These are phyloP conservation scores for Endotrypanum monterogeii DNA, from an alignment of 208 protist species.

Conservation along the genomic window DNA sequence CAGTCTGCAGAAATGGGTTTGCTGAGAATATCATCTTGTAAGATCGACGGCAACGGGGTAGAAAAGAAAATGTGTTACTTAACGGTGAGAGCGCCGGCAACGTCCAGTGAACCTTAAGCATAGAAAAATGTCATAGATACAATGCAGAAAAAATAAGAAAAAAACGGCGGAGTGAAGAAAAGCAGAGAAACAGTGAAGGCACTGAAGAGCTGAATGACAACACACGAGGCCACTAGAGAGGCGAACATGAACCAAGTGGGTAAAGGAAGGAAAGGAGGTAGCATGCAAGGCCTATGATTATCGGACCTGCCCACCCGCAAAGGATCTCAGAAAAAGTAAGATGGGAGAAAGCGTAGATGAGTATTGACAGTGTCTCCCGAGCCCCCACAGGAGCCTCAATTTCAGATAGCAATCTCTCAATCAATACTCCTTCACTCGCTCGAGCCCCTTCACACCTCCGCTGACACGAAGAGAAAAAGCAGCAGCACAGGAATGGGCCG, in stretches of 20 bases:
- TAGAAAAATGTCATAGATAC: background rate
- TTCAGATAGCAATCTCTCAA: background rate
- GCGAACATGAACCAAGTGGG: background rate
- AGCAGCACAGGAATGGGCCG: background rate
- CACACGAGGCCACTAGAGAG: background rate
- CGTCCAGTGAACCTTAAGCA: background rate
- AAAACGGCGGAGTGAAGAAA: background rate
- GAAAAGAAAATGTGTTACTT: background rate
- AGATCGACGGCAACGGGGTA: background rate
- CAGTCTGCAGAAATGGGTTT: conserved; percentile 38
- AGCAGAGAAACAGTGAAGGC: background rate
- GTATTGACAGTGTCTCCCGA: too few relatives aligned
- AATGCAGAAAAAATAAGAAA: background rate
- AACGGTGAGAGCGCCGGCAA: background rate
- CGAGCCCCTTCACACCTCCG: too few relatives aligned
- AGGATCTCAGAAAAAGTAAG: background rate
- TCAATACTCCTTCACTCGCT: background rate
- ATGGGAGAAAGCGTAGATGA: background rate
- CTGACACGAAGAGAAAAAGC: background rate
- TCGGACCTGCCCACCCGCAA: background rate
- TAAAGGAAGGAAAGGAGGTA: background rate
- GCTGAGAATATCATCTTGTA: conserved; percentile 7
- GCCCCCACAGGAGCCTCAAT: background rate
- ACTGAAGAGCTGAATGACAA: background rate
- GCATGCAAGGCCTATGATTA: background rate